Percentiles rank a stretch among this genome's conserved stretches.
Conservation (phyloP, 495 filamentous ascomycete genomes). For the Hypoxylon rickii region DNA sequence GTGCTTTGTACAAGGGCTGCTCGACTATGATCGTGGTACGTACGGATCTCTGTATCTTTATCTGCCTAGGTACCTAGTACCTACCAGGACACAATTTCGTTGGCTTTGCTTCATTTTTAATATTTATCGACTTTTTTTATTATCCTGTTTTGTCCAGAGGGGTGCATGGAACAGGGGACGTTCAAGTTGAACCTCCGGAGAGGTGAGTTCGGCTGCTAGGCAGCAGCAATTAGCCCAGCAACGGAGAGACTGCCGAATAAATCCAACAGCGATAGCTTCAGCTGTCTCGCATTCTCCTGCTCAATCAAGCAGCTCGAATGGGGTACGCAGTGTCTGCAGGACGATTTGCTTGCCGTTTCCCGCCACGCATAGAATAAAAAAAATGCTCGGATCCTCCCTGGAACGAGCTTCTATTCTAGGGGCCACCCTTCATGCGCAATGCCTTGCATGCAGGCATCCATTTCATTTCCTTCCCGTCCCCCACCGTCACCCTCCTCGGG, state of each 20-base stretch:
- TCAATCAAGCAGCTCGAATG: constrained; percentile 15
- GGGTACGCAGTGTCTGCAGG: not conserved
- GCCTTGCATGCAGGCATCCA: not conserved
- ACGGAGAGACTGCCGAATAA: too few species aligned
- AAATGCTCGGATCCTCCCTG: not conserved
- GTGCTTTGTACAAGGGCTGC: constrained; percentile 67
- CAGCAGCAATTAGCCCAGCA: too few species aligned
- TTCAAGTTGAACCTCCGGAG: too few species aligned
- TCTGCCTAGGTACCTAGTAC: not conserved
- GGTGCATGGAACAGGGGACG: too few species aligned
- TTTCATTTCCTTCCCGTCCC: not conserved
- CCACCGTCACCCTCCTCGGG: not conserved
- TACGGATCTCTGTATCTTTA: constrained; percentile 7
- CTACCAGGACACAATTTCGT: too few species aligned
- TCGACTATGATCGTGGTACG: constrained; percentile 61
- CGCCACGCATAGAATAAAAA: constrained; percentile 2
- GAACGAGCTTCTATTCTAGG: not conserved
- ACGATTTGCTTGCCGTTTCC: not conserved
- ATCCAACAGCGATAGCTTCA: not conserved
- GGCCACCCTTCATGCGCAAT: not conserved
- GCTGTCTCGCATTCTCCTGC: constrained; percentile 12
- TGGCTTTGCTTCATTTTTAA: too few species aligned
- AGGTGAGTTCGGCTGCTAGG: too few species aligned
- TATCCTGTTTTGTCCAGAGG: too few species aligned
- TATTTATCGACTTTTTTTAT: too few species aligned